phyloP scores from a whole-genome alignment of 1,139 yeast species.

The Candida sp. region DNA sequence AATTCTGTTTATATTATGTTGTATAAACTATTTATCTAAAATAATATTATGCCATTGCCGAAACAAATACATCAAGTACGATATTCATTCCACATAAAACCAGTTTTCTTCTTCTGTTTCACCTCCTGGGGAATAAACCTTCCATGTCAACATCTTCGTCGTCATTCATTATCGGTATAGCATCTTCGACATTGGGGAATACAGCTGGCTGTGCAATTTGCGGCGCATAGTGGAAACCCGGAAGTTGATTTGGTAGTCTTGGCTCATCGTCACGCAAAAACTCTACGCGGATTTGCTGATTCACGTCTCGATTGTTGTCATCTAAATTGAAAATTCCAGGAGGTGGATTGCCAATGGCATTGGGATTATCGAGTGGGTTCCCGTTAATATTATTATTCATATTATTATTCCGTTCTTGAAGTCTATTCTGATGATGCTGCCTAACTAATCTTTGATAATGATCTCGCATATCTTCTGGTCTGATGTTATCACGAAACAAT shows the following conservation, averaged over 20 bases:
- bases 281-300: background rate
- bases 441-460: slow-evolving; percentile 34
- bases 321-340: background rate
- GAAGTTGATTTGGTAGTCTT: background rate
- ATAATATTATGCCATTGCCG: background rate
- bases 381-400: slow-evolving; percentile 9
- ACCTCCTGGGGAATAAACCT: slow-evolving; percentile 26
- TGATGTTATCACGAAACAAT: slow-evolving; percentile 30
- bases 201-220: slow-evolving; percentile 44
- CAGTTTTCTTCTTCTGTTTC: background rate
- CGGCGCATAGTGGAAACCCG: slow-evolving; percentile 28
- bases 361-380: slow-evolving; percentile 2
- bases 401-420: slow-evolving; percentile 6
- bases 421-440: slow-evolving; percentile 24
- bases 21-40: background rate
- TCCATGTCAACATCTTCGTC: slow-evolving; percentile 35
- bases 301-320: background rate
- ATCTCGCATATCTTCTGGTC: slow-evolving; percentile 38
- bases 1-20: too few species aligned
- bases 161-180: slow-evolving; percentile 22
- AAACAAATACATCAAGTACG: too few species aligned
- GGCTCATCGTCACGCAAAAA: background rate
- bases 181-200: slow-evolving; percentile 29
- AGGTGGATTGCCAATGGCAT: background rate
- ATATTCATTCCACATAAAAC: background rate